Percentiles rank a stretch among this genome's conserved stretches.
phyloP scores from a whole-genome alignment of 352 stramenopile species.

The Saprolegnia diclina region DNA sequence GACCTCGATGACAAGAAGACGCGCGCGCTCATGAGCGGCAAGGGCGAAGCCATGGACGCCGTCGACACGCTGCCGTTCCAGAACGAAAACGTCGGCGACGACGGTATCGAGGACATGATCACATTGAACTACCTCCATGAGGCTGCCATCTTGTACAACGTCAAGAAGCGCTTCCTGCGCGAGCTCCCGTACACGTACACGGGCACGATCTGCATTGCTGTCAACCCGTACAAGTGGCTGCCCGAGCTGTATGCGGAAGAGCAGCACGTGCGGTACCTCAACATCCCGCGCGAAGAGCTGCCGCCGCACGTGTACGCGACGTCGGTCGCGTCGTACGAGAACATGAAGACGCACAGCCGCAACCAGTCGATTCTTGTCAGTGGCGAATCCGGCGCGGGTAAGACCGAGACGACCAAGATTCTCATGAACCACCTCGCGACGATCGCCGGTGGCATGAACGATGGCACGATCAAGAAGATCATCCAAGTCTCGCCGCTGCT shows the following conservation, averaged over 20 bases:
- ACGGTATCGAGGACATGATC: conserved; percentile 84
- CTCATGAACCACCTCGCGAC: conserved; percentile 82
- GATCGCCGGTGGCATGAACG: conserved; percentile 75
- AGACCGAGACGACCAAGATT: conserved; percentile 94
- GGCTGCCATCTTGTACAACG: conserved; percentile 87
- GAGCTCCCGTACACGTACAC: conserved; percentile 94
- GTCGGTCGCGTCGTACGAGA: conserved; percentile 69
- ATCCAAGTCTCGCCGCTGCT: conserved; percentile 97
- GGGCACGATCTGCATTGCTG: conserved; percentile 94
- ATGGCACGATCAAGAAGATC: conserved; percentile 94
- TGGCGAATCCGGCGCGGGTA: conserved; percentile 85
- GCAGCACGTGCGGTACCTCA: conserved; percentile 59
- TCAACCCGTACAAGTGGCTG: conserved; percentile 95
- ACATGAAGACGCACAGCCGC: conserved; percentile 57
- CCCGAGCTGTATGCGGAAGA: conserved; percentile 79
- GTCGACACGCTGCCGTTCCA: conserved; percentile 79
- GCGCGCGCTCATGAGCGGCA: conserved; percentile 58
- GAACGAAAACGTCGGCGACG: conserved; percentile 60
- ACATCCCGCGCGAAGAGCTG: conserved; percentile 61
- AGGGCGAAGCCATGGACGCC: conserved; percentile 34
- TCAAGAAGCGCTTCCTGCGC: conserved; percentile 78
- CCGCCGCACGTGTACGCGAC: conserved; percentile 75
- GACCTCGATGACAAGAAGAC: conserved; percentile 69
- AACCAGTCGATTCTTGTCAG: conserved; percentile 86
- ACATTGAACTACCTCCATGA: conserved; percentile 87